Evolutionary conservation across 164 flowering plant genomes (phyloP).

Genomic region (Warburgia ugandensis): DNA sequence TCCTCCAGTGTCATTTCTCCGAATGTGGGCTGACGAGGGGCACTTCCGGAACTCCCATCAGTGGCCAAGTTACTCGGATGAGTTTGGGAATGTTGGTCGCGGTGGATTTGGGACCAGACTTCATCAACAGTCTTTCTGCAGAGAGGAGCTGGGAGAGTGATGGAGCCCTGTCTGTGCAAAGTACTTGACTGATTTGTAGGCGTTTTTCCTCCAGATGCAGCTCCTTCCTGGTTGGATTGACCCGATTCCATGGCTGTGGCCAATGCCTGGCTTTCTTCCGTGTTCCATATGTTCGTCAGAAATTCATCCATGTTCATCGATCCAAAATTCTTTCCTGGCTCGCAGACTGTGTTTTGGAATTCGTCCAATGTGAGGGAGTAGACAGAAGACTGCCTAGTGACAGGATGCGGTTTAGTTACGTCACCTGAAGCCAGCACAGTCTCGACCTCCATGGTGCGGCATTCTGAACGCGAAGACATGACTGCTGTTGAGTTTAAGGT

Average conservation of each 20-base stretch:
- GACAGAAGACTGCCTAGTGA: conserved; percentile 61
- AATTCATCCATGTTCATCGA: too few species aligned
- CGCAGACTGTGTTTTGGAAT: conserved; percentile 63
- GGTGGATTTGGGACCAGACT: conserved; percentile 87
- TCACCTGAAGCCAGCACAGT: too few species aligned
- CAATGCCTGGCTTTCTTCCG: conserved; percentile 69
- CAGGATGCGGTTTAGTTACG: too few species aligned
- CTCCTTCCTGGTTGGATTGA: conserved; percentile 5
- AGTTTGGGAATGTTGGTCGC: conserved; percentile 20
- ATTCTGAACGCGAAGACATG: too few species aligned
- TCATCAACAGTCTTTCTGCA: conserved; percentile 81
- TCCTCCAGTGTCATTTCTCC: conserved; percentile 96
- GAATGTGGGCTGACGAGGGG: conserved; percentile 56
- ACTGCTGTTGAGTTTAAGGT: too few species aligned
- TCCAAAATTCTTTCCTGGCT: conserved; percentile 68
- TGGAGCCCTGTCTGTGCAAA: conserved; percentile 64
- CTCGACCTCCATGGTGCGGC: too few species aligned
- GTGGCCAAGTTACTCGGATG: background rate
- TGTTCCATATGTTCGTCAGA: conserved; percentile 83
- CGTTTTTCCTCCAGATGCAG: too few species aligned
- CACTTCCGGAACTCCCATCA: conserved; percentile 21
- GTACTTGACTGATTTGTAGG: too few species aligned
- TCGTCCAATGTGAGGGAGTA: conserved; percentile 87
- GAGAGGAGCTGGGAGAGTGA: conserved; percentile 59
- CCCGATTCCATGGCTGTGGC: conserved; percentile 6